Conservation (phyloP, 371 early-diverging fungal species). For the Circinella minor region DNA sequence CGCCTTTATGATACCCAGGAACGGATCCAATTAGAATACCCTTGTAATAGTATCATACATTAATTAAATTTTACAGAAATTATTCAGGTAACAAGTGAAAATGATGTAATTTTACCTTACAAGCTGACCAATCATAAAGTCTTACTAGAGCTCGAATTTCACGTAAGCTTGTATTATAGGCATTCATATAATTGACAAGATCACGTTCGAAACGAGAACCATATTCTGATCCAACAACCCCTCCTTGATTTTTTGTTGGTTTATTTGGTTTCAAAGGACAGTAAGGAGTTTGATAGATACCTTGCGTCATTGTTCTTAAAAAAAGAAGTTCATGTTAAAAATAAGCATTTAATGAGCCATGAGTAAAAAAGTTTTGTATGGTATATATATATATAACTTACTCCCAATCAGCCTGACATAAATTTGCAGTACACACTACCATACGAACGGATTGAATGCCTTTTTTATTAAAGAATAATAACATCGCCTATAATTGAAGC, state of each 20-base stretch:
- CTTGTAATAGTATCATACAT: neutral
- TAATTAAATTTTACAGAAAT: too few species aligned
- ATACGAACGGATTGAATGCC: conserved; percentile 37
- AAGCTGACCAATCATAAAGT: conserved; percentile 53
- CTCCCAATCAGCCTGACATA: conserved; percentile 67
- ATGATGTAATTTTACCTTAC: conserved; percentile 25
- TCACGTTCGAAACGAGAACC: conserved; percentile 60
- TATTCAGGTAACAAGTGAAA: too few species aligned
- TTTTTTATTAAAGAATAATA: conserved; percentile 53
- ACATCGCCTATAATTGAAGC: conserved; percentile 43
- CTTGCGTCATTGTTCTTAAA: conserved; percentile 60
- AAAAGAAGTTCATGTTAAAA: too few species aligned
- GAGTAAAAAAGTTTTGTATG: too few species aligned
- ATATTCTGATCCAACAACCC: conserved; percentile 22
- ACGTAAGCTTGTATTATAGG: conserved; percentile 33
- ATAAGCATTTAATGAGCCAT: too few species aligned
- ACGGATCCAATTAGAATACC: conserved; percentile 31
- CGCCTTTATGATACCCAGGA: conserved; percentile 30
- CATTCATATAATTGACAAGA: conserved; percentile 51
- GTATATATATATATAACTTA: conserved; percentile 20
- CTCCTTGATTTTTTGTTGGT: neutral
- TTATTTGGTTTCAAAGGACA: conserved; percentile 37
- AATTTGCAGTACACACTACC: conserved; percentile 69
- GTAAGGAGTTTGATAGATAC: conserved; percentile 47
- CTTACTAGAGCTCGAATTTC: conserved; percentile 32